Conservation (phyloP, 768 basidiomycete species). For the Tephrocybe sp. region DNA sequence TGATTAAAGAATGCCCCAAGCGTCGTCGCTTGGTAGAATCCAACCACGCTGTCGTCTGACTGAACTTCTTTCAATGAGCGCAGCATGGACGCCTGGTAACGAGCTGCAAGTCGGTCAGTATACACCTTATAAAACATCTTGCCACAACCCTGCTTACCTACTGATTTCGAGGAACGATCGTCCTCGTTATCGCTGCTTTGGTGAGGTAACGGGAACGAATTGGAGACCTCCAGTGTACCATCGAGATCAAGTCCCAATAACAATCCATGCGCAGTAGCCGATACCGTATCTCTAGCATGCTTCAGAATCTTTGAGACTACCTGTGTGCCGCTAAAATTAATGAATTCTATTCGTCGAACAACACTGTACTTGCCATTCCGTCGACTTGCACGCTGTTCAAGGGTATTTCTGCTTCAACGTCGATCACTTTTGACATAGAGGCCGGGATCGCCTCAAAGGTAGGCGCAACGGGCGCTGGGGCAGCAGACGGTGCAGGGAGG, state of each 20-base stretch:
- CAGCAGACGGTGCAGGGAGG: constrained; percentile 61
- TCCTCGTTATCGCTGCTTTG: constrained; percentile 67
- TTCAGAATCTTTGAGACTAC: constrained; percentile 93
- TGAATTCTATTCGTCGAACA: neutral
- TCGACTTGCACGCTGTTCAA: constrained; percentile 80
- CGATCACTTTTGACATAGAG: constrained; percentile 90
- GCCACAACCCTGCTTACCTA: constrained; percentile 46
- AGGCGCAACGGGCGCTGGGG: constrained; percentile 59
- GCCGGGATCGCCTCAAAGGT: constrained; percentile 87
- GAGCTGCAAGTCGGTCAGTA: constrained; percentile 39
- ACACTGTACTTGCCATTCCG: constrained; percentile 64
- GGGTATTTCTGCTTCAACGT: constrained; percentile 89
- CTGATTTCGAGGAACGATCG: constrained; percentile 74
- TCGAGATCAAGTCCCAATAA: constrained; percentile 91
- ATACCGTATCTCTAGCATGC: constrained; percentile 77
- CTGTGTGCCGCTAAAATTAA: constrained; percentile 34
- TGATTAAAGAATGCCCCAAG: constrained; percentile 86
- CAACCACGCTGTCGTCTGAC: constrained; percentile 87
- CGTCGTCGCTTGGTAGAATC: constrained; percentile 90
- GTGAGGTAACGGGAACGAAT: constrained; percentile 82
- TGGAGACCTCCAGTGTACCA: constrained; percentile 86
- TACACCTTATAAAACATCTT: neutral
- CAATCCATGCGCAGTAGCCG: constrained; percentile 77
- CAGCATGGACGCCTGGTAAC: constrained; percentile 83
- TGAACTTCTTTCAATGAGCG: constrained; percentile 88